Base-by-base conservation (phyloP, 495 filamentous ascomycete genomes). In the Talaromyces ruber region DNA sequence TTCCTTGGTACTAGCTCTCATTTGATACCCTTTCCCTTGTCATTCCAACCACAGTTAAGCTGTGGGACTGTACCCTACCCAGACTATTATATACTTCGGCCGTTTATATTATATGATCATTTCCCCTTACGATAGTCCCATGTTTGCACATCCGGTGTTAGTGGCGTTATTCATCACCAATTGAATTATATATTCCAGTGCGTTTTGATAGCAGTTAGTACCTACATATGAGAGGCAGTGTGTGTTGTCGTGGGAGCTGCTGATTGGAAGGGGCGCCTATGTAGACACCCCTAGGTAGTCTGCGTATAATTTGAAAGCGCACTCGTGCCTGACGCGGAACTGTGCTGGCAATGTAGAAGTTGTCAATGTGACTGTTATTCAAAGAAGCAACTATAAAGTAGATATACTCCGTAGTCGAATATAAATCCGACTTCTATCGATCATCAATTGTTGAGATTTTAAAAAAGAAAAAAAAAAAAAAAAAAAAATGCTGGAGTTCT, bases 81-180 rank as follows among this genome's bases (percentile, higher is more conserved):
- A 47, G n/a, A 45, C 39, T 18, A n/a, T 21, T 21, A 45, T 45
- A n/a, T n/a, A n/a, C 8, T 6, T 22, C 43, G 9, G 43, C 43
- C n/a, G n/a, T 43, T 12, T 43, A 47, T 21, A 47, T 47, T 9
- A 47, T 22, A 21, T 47, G 43, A 47, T 47, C 18, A 39, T 47
- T 43, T 18, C 43, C 43, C 43, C 43, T 47, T n/a, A 47, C 43
- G 43, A 47, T 18, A 39, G 39, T 18, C n/a, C 28, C 18, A 24
- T 47, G 47, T 55, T 11, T 57, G 54, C 54, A 57, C 54, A 57
- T 57, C n/a, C 54, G 54, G 54, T 57, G 54, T 57, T 34, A 22
- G 54, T 53, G 50, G 50, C 21, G 21, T 53, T 26, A 25, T 3
- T 22, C 2, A 8, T 21, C 9, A 47, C 43, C 16, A 47, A 6